Percentiles rank a stretch among this genome's conserved stretches.
Conservation (phyloP, 2,329 filamentous ascomycete genomes). For the Fusarium buxicola region DNA sequence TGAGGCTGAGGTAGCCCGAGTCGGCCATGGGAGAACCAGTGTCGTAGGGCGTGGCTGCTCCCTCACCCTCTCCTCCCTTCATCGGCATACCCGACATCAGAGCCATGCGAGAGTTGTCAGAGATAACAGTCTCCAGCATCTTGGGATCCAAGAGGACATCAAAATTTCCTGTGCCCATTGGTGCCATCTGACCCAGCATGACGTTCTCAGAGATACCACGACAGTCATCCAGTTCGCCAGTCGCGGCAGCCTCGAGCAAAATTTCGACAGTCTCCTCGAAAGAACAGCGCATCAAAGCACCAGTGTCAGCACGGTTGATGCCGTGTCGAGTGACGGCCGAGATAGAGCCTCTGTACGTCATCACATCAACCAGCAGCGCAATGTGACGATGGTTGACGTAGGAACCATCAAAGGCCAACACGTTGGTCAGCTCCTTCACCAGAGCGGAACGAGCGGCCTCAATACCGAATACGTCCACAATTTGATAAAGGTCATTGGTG, state of each 20-base stretch:
- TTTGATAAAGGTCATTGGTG: constrained; percentile 95
- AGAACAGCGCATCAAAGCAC: constrained; percentile 98
- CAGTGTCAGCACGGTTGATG: constrained; percentile 98
- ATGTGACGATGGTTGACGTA: constrained; percentile 99
- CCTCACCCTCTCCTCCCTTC: constrained; percentile 80
- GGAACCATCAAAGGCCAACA: constrained; percentile 97
- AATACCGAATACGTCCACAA: constrained; percentile 95
- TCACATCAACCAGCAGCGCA: constrained; percentile 93
- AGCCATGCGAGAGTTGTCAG: constrained; percentile 88
- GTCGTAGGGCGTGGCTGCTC: constrained; percentile 95
- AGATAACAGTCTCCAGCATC: constrained; percentile 95
- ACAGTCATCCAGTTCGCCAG: constrained; percentile 96
- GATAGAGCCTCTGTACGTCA: constrained; percentile 94
- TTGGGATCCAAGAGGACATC: constrained; percentile 92
- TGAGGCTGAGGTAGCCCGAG: constrained; percentile 72
- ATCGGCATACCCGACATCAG: constrained; percentile 83
- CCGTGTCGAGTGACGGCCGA: constrained; percentile 98
- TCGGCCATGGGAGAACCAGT: constrained; percentile 83
- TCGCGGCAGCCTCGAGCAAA: constrained; percentile 92
- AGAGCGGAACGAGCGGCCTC: constrained; percentile 91
- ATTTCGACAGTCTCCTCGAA: constrained; percentile 99
- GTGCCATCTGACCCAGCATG: constrained; percentile 96
- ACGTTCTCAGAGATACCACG: constrained; percentile 98
- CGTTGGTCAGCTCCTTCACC: constrained; percentile 87
- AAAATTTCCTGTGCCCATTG: constrained; percentile 96